Evolutionary conservation across 2,329 filamentous ascomycete genomes (phyloP).

Genomic region (Ramularia collo-cygni): DNA sequence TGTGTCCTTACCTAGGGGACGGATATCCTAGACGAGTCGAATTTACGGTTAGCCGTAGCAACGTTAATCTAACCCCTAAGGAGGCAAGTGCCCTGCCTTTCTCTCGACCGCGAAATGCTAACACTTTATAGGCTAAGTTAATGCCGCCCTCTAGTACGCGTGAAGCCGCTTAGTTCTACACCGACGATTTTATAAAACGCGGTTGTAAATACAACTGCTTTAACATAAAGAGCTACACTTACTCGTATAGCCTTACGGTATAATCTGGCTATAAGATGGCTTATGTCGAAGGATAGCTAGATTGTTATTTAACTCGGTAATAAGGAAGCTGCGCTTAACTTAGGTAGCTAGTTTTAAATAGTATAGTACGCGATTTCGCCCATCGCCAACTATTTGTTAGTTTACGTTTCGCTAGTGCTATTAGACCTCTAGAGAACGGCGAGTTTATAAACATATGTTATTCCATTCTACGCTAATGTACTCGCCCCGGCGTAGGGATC

Average conservation of each 20-base stretch:
- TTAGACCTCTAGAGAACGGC: too few species aligned
- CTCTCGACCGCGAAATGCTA: not conserved
- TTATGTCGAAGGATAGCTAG: too few species aligned
- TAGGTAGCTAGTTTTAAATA: too few species aligned
- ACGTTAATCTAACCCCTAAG: not conserved
- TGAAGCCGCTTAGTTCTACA: not conserved
- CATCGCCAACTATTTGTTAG: too few species aligned
- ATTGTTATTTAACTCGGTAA: too few species aligned
- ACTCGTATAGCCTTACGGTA: not conserved
- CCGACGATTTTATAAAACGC: not conserved
- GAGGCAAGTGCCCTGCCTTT: not conserved
- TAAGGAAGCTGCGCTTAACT: too few species aligned
- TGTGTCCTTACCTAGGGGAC: not conserved
- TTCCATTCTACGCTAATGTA: too few species aligned
- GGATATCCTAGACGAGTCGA: not conserved
- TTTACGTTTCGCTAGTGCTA: too few species aligned
- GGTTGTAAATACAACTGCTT: not conserved
- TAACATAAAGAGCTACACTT: not conserved
- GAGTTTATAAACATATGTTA: too few species aligned
- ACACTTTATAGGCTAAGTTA: not conserved
- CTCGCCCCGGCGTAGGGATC: too few species aligned
- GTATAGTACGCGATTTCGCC: too few species aligned
- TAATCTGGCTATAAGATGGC: too few species aligned
- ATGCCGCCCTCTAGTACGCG: not conserved
- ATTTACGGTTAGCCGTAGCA: not conserved